phyloP scores from a whole-genome alignment of 345 rosid genomes.

The Eucalyptus regnans region DNA sequence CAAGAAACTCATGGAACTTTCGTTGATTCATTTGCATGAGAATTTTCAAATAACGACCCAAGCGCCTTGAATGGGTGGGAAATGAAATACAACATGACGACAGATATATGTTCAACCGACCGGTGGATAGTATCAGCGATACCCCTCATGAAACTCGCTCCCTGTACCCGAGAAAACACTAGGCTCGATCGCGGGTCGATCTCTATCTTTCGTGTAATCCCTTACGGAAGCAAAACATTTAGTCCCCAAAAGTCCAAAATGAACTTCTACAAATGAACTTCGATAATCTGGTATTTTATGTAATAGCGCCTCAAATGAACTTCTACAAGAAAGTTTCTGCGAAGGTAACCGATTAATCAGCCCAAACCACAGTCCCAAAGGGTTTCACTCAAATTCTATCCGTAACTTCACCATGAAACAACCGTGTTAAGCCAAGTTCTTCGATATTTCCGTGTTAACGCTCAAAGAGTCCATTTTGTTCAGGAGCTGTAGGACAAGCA shows the following conservation, averaged over 20 bases:
- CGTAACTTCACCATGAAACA: background rate
- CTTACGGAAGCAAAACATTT: background rate
- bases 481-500: background rate
- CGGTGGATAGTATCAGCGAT: background rate
- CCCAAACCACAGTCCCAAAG: background rate
- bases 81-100: background rate
- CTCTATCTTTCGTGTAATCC: background rate
- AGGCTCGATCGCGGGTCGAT: background rate
- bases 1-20: background rate
- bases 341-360: background rate
- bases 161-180: background rate
- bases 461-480: background rate
- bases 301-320: background rate
- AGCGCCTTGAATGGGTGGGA: background rate
- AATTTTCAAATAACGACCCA: background rate
- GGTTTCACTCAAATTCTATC: background rate
- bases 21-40: background rate
- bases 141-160: background rate
- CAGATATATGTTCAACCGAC: background rate
- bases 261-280: too few relatives aligned
- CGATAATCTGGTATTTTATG: background rate
- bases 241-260: background rate
- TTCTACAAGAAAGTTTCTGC: background rate
- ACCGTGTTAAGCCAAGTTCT: accelerated
- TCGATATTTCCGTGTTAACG: background rate